A percentile compares a stretch with the other conserved stretches of the same genome.
phyloP scores from a whole-genome alignment of 768 basidiomycete genomes.

The Rhizopogon salebrosus region DNA sequence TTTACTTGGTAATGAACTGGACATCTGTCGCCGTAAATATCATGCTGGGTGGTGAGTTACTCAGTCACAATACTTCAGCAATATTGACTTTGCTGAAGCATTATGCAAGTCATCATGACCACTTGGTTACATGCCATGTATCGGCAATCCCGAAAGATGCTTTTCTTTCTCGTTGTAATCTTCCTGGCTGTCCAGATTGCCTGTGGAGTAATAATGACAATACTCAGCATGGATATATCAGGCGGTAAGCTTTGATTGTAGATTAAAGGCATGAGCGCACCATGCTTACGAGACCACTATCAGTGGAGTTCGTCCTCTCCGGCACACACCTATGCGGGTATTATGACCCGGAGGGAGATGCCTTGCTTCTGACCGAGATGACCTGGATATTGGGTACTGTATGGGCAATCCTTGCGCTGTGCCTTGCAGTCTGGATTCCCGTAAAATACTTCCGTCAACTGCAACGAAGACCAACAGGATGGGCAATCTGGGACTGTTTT shows the following conservation, averaged over 20 bases:
- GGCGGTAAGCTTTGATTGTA: background rate
- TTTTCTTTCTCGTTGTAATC: background rate
- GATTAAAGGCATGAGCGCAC: background rate
- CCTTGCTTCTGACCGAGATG: background rate
- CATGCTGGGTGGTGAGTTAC: no score
- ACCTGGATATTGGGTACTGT: no score
- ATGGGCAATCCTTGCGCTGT: no score
- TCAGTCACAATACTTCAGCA: background rate
- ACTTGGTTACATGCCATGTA: background rate
- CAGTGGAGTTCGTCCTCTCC: background rate
- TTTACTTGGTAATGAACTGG: background rate
- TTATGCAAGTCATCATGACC: background rate
- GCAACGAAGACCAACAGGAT: no score
- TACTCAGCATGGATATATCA: background rate
- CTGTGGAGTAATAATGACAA: background rate
- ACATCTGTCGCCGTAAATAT: background rate
- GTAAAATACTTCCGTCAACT: no score
- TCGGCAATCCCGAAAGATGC: background rate
- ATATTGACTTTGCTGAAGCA: background rate
- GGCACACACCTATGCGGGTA: background rate
- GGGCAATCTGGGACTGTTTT: no score
- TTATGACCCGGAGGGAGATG: background rate
- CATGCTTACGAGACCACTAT: background rate
- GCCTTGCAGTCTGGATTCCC: no score
- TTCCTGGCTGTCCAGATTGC: no score